phyloP scores from a whole-genome alignment of 2,329 filamentous ascomycete genomes.

The Metarhizium album region DNA sequence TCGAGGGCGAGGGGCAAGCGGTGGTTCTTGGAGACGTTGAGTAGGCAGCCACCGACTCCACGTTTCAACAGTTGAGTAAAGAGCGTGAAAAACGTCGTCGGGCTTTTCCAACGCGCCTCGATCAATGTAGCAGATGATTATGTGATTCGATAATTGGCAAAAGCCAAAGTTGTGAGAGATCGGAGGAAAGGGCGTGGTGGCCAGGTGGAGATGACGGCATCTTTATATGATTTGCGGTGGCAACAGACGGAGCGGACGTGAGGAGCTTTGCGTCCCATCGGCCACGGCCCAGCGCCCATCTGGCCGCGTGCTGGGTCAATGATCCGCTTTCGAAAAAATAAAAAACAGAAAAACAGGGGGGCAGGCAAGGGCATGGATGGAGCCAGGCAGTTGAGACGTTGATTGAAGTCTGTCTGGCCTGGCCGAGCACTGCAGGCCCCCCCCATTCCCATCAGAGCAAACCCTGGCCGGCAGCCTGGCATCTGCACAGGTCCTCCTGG shows the following conservation, averaged over 20 bases:
- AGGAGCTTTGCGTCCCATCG: no score
- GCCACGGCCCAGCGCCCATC: neutral
- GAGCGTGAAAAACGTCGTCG: conserved; percentile 18
- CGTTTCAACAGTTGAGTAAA: conserved; percentile 6
- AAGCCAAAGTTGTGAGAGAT: conserved; percentile 23
- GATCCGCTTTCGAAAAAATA: no score
- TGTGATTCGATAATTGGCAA: conserved; percentile 23
- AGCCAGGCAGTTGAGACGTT: no score
- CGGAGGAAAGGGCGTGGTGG: conserved; percentile 10
- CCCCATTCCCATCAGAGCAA: no score
- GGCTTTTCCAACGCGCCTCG: conserved; percentile 13
- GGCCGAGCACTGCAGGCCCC: no score
- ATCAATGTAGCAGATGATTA: no score
- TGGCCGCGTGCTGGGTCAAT: no score
- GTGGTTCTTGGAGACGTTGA: conserved; percentile 18
- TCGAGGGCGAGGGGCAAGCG: conserved; percentile 17
- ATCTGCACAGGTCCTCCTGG: no score
- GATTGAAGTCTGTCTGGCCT: no score
- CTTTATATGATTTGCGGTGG: conserved; percentile 10
- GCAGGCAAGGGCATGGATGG: no score
- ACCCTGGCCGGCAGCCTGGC: no score
- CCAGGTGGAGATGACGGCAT: conserved; percentile 22
- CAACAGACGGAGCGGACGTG: neutral
- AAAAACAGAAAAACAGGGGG: no score
- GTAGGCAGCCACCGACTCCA: conserved; percentile 15